These are phyloP conservation scores for Pulveroboletus sp. DNA, from an alignment of 1,284 basidiomycete genomes.

Conservation along the genomic window DNA sequence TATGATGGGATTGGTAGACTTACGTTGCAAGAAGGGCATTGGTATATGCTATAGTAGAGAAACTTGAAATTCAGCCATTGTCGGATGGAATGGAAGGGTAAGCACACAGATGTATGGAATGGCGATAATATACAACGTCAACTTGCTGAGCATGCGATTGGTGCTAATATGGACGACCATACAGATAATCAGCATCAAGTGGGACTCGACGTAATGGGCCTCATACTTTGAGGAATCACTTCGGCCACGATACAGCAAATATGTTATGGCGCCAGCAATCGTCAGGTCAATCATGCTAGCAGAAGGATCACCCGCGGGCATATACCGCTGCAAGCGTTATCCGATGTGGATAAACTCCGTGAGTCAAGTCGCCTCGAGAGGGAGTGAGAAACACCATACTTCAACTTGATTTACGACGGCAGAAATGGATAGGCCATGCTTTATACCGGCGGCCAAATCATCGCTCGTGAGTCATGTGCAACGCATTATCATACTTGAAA, in stretches of 20 bases:
- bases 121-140: slow-evolving; percentile 10
- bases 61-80: not conserved
- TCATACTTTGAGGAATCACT: slow-evolving; percentile 1
- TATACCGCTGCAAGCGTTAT: not conserved
- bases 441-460: not conserved
- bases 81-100: not conserved
- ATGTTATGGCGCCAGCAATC: slow-evolving; percentile 5
- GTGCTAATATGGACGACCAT: not conserved
- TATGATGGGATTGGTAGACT: not conserved
- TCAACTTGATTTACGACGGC: not conserved
- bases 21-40: slow-evolving; percentile 4
- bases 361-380: not conserved
- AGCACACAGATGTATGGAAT: slow-evolving; percentile 4
- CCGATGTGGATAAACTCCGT: not conserved
- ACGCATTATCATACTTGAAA: not conserved
- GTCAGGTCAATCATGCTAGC: not conserved
- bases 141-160: not conserved
- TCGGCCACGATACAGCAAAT: not conserved
- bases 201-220: not conserved
- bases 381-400: not conserved
- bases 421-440: not conserved
- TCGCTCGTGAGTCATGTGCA: not conserved
- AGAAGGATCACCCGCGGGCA: not conserved
- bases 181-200: not conserved
- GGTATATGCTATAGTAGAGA: not conserved